Evolutionary conservation across 148 eudicot genomes (phyloP).

Genomic region (Persicaria maculosa): DNA sequence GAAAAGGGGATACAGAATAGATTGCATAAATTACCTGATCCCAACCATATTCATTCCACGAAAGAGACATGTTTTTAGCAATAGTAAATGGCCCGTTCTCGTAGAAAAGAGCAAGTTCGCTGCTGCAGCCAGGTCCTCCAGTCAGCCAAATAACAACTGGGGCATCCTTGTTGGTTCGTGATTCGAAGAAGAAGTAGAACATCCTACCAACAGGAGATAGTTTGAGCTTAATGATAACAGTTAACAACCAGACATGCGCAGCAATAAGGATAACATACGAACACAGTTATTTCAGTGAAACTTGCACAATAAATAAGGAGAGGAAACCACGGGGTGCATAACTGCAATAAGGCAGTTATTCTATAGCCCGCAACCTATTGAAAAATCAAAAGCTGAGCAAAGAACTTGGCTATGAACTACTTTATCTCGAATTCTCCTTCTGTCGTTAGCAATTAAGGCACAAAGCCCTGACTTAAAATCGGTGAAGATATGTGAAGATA

Average conservation of each 20-base stretch:
- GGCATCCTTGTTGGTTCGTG: slow-evolving; percentile 55
- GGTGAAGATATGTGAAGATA: too few species aligned
- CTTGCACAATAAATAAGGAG: neutral
- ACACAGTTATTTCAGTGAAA: neutral
- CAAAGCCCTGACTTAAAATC: too few species aligned
- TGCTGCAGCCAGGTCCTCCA: slow-evolving; percentile 94
- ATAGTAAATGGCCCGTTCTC: slow-evolving; percentile 83
- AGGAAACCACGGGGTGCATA: neutral
- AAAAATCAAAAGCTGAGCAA: neutral
- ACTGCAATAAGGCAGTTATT: neutral
- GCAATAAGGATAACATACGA: too few species aligned
- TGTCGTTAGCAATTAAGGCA: neutral
- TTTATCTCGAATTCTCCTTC: neutral
- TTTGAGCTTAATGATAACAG: neutral
- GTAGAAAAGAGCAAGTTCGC: slow-evolving; percentile 87
- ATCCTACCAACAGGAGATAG: neutral
- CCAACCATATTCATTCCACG: slow-evolving; percentile 84
- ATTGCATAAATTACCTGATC: slow-evolving; percentile 39
- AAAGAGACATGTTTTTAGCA: slow-evolving; percentile 60
- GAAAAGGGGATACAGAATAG: too few species aligned
- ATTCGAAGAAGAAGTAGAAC: slow-evolving; percentile 70
- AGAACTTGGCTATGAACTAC: neutral
- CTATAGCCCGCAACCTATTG: neutral
- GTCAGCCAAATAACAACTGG: slow-evolving; percentile 93
- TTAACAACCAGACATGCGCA: neutral